Evolutionary conservation across 1,284 basidiomycete species (phyloP).

Genomic region (Anthracocystis walkeri): DNA sequence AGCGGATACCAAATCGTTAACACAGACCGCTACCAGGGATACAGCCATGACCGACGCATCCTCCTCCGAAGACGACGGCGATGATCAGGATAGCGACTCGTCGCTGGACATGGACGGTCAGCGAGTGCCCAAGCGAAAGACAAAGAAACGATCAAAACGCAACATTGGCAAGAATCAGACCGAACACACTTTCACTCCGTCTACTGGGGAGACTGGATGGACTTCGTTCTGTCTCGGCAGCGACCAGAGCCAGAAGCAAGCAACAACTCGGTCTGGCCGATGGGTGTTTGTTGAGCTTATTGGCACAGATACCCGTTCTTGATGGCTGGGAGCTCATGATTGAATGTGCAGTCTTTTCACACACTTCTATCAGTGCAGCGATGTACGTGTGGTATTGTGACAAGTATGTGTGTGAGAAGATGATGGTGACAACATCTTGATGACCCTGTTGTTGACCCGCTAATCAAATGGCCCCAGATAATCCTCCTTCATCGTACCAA

Average conservation of each 20-base stretch:
- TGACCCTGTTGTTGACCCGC: not conserved
- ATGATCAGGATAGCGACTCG: slow-evolving; percentile 25
- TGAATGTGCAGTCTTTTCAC: no score
- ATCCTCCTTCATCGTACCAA: slow-evolving; percentile 69
- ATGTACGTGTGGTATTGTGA: not conserved
- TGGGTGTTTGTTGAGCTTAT: slow-evolving; percentile 47
- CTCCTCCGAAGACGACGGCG: slow-evolving; percentile 28
- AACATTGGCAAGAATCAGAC: slow-evolving; percentile 35
- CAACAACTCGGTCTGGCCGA: slow-evolving; percentile 1
- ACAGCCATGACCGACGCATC: slow-evolving; percentile 19
- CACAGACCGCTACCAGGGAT: not conserved
- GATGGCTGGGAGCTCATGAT: not conserved
- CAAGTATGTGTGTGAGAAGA: not conserved
- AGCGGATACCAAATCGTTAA: not conserved
- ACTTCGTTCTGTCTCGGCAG: slow-evolving; percentile 29
- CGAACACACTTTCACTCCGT: slow-evolving; percentile 37
- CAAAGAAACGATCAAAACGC: slow-evolving; percentile 33
- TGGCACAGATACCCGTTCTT: slow-evolving; percentile 46
- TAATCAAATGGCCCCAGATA: slow-evolving; percentile 64
- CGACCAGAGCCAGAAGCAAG: not conserved
- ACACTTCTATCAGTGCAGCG: not conserved
- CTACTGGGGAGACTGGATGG: slow-evolving; percentile 44
- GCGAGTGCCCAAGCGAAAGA: not conserved
- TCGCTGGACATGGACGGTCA: slow-evolving; percentile 34
- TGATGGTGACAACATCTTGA: not conserved